These are phyloP conservation scores for Oenanthe sinensis DNA, from an alignment of 129 eudicot genomes.

Conservation along the genomic window DNA sequence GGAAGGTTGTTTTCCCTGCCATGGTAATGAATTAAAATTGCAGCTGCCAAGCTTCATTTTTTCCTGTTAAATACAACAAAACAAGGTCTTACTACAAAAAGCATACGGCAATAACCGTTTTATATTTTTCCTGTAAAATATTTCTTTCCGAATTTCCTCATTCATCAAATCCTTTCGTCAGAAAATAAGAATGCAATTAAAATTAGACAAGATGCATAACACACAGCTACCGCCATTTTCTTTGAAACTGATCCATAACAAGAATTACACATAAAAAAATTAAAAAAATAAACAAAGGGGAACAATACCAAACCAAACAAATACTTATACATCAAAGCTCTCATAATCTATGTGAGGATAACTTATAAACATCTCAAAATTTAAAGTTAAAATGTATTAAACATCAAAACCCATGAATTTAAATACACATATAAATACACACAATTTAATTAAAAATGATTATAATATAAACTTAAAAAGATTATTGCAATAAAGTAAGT, in stretches of 20 bases:
- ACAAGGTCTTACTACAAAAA: not conserved
- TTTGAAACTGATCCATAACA: not conserved
- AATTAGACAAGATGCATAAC: not conserved
- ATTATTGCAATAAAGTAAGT: too few relatives aligned
- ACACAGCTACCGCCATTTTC: not conserved
- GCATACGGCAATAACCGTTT: not conserved
- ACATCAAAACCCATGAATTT: not conserved
- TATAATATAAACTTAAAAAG: too few relatives aligned
- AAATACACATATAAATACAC: not conserved
- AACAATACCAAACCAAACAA: not conserved
- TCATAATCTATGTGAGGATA: too few relatives aligned
- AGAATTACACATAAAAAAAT: not conserved
- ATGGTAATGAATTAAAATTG: constrained; percentile 19
- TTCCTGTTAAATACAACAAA: constrained; percentile 33
- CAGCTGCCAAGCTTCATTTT: constrained; percentile 35
- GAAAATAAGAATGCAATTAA: not conserved
- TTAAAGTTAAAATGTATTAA: too few relatives aligned
- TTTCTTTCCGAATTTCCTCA: not conserved
- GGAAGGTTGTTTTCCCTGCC: constrained; percentile 29
- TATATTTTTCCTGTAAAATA: not conserved
- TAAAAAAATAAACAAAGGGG: too few relatives aligned
- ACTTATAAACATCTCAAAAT: too few relatives aligned
- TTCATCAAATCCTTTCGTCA: not conserved
- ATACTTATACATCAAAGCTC: too few relatives aligned
- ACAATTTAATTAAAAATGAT: too few relatives aligned